Base-by-base conservation (phyloP, 768 basidiomycete species). In the Psilocybe sp. region DNA sequence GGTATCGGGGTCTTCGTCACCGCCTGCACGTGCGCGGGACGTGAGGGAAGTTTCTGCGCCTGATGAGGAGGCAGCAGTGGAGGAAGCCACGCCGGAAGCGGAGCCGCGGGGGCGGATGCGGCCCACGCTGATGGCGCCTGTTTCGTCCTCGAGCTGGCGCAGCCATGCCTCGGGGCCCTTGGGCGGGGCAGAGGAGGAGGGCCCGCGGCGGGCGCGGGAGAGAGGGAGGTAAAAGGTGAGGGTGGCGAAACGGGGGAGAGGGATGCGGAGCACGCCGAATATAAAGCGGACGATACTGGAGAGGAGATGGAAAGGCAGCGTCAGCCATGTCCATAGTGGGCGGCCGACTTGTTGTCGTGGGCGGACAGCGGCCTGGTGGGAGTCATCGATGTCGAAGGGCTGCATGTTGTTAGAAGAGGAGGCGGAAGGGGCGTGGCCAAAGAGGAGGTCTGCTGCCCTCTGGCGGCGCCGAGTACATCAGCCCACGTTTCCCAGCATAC, bases 141-240 rank as follows among this genome's bases (percentile, higher is more conserved):
- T 92, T 63, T 91, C 88, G 51, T 92, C 89, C 64, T 95, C 91
- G 4, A 94, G 75, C 28, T 85, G 80, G 16, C 84, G 77, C 14
- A 95, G 74, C 87, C 89, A 92, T 20, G 84, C 75, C 54, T 90
- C 90, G 0, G 81, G 76, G 0, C 81, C 85, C 13, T 44, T 6
- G 34, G 36, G 15, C 50, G 20, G 28, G 41, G 16, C 40, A 41
- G 46, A 32, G 33, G 34, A 33, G 34, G 14, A 38, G 34, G 7
- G 45, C 11, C 13, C 42, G 42, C 35, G 36, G 66, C 40, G 72
- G 58, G 9, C 71, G 66, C 3, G 70, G 57, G 9, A 73, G 69
- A 2, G 69, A 60, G 55, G 78, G 54, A 80, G 70, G 42, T 71
- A 76, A 56, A 83, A 66, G 1, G 71, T 63, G 28, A 68, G 67